Base-by-base conservation (phyloP, 805 yeast species). In the Candida alai region DNA sequence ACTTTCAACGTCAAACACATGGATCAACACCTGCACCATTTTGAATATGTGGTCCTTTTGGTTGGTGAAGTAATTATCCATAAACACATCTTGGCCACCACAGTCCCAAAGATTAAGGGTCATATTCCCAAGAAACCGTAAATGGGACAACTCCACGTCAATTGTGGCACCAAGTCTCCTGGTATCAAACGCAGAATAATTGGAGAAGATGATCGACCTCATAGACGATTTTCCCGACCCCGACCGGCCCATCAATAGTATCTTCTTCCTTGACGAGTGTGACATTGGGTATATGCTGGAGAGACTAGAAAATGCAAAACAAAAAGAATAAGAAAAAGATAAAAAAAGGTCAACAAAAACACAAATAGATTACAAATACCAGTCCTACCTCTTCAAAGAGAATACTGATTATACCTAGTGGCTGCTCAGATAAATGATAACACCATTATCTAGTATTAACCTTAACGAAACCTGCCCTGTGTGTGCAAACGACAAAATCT, bases 221-320 rank as follows among this genome's bases (percentile, higher is more conserved):
- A 93, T 93, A 2, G 97, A 88, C 3, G 96, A 87, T 58, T 93
- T 93, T 2, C 98, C 98, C 4, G 96, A 86, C 28, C 98, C 97
- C 18, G 95, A 82, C 28, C 97, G 82, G 62, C 97, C 97, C 84
- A 78, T 62, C 24, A 67, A 47, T 24, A 70, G 56, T 32, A 66
- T 59, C 49, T 67, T 67, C 53, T 67, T 66, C 19, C 71, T 47
- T 8, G 63, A 56, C 10, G 62, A 49, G 21, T 43, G 44, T 27
- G 60, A 54, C 62, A 56, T 57, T 11, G n/a, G n/a, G 14, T 21
- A 23, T 16, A 10, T 16, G 29, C 24, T 26, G n/a, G 9, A 26
- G n/a, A n/a, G n/a, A n/a, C n/a, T n/a, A n/a, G n/a, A n/a, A n/a
- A n/a, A n/a, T n/a, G n/a, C n/a, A n/a, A n/a, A n/a, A n/a, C n/a